A percentile compares a stretch with the other conserved stretches of the same genome.
Evolutionary conservation across 495 filamentous ascomycete genomes (phyloP).

Genomic region (Aspergillus steynii): DNA sequence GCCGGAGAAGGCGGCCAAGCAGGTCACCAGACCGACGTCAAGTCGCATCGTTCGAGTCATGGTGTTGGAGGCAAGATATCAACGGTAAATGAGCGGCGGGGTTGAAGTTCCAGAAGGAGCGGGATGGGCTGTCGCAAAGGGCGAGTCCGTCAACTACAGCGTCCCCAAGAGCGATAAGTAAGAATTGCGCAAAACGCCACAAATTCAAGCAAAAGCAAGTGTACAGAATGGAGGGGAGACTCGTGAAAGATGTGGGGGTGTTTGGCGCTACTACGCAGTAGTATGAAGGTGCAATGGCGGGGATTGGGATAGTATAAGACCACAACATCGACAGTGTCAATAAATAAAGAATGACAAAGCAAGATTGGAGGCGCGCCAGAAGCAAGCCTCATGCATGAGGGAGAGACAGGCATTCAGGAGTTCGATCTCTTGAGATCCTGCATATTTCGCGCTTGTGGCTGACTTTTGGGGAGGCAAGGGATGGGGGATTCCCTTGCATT

Average conservation of each 20-base stretch:
- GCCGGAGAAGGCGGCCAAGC: slow-evolving; percentile 34
- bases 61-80: slow-evolving; percentile 4
- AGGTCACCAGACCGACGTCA: slow-evolving; percentile 28
- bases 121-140: slow-evolving; percentile 14
- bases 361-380: background rate
- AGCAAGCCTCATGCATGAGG: background rate
- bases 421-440: slow-evolving; percentile 2
- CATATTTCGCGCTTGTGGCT: slow-evolving; percentile 6
- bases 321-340: slow-evolving; percentile 11
- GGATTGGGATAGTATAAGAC: slow-evolving; percentile 15
- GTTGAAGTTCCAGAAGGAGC: slow-evolving; percentile 17
- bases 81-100: slow-evolving; percentile 18
- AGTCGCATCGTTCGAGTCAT: slow-evolving; percentile 24
- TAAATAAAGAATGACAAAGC: slow-evolving; percentile 17
- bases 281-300: slow-evolving; percentile 3
- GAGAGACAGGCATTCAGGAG: slow-evolving; percentile 1
- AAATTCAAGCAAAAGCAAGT: slow-evolving; percentile 1
- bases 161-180: slow-evolving; percentile 20
- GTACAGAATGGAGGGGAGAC: background rate
- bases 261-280: slow-evolving; percentile 7
- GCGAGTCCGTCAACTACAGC: slow-evolving; percentile 18
- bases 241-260: slow-evolving; percentile 1
- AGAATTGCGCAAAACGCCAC: slow-evolving; percentile 12
- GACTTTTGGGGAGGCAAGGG: slow-evolving; percentile 6
- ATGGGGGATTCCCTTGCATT: slow-evolving; percentile 22